A percentile compares a stretch with the other conserved stretches of the same genome.
phyloP scores from a whole-genome alignment of 352 stramenopile genomes.

The Phytophthora fragariae region DNA sequence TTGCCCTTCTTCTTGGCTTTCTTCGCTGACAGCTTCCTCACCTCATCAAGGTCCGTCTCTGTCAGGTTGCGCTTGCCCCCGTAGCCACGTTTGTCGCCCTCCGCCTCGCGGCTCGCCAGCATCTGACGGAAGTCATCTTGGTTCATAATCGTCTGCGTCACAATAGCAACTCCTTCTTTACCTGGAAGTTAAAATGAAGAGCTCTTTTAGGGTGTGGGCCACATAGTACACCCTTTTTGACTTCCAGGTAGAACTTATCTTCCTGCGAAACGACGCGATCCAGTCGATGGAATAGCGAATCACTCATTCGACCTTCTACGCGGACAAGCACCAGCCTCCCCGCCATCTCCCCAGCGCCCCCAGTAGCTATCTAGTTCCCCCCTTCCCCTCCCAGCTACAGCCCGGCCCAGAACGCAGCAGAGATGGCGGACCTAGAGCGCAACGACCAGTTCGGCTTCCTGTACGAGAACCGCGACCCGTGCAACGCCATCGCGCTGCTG shows the following conservation, averaged over 20 bases:
- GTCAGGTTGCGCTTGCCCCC: slow-evolving; percentile 69
- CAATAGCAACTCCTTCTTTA: not conserved
- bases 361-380: not conserved
- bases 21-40: slow-evolving; percentile 63
- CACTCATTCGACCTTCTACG: slow-evolving; percentile 16
- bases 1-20: slow-evolving; percentile 70
- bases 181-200: not conserved
- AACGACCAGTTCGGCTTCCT: slow-evolving; percentile 80
- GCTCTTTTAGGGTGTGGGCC: not conserved
- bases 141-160: slow-evolving; percentile 49
- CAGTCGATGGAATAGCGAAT: slow-evolving; percentile 22
- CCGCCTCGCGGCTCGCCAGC: slow-evolving; percentile 41
- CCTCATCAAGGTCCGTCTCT: slow-evolving; percentile 52
- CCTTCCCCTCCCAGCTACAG: not conserved
- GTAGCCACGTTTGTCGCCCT: slow-evolving; percentile 30
- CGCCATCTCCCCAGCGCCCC: not conserved
- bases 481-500: slow-evolving; percentile 82
- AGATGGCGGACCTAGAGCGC: slow-evolving; percentile 79
- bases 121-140: slow-evolving; percentile 83
- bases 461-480: slow-evolving; percentile 87
- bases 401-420: not conserved
- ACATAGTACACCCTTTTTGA: not conserved
- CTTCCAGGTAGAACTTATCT: slow-evolving; percentile 15
- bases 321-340: not conserved
- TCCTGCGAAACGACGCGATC: slow-evolving; percentile 34